Conservation (phyloP, 2,329 filamentous ascomycete species). For the Stagonosporopsis chrysanthemi region DNA sequence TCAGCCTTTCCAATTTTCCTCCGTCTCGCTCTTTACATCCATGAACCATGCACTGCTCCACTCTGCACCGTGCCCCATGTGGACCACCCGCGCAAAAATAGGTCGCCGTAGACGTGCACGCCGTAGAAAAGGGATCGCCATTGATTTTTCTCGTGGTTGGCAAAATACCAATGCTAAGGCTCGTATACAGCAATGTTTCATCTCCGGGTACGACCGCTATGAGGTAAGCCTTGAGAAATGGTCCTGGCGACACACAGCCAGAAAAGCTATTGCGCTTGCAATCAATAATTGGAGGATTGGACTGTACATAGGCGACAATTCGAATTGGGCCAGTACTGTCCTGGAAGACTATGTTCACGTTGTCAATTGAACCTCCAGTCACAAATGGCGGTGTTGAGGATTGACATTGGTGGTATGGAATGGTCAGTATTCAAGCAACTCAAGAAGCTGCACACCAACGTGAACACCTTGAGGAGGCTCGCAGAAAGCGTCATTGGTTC, state of each 20-base stretch:
- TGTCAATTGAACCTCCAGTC: too few species aligned
- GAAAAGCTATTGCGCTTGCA: not conserved
- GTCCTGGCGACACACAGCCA: not conserved
- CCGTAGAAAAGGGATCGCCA: constrained; percentile 1
- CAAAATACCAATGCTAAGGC: not conserved
- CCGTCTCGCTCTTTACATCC: not conserved
- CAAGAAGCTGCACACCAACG: too few species aligned
- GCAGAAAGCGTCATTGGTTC: too few species aligned
- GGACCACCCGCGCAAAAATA: not conserved
- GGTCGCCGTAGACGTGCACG: not conserved
- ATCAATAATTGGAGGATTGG: too few species aligned
- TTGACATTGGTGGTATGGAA: too few species aligned
- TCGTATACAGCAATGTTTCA: constrained; percentile 1
- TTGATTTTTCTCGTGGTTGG: not conserved
- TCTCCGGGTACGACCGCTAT: constrained; percentile 5
- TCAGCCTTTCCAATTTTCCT: too few species aligned
- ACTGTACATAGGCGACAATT: too few species aligned
- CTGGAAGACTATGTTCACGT: too few species aligned
- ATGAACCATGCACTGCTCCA: constrained; percentile 4
- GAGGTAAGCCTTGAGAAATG: not conserved
- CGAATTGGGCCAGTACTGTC: too few species aligned
- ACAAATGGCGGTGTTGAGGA: too few species aligned
- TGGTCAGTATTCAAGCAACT: too few species aligned
- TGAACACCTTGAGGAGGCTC: too few species aligned
- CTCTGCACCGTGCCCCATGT: not conserved